These are phyloP conservation scores for Drechslera avenae DNA, from an alignment of 2,329 filamentous ascomycete species.

Conservation along the genomic window DNA sequence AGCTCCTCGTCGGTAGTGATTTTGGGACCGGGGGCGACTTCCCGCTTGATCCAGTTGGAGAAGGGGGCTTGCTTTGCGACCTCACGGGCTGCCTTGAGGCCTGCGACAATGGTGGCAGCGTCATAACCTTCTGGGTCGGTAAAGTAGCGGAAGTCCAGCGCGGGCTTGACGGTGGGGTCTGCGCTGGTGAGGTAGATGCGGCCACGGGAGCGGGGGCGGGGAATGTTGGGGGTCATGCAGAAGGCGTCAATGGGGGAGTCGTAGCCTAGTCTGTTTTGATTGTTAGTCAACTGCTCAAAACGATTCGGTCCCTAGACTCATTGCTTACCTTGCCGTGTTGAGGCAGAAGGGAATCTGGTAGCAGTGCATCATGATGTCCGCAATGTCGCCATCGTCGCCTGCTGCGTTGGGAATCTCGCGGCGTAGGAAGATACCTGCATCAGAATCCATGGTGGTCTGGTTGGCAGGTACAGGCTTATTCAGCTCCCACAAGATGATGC, in stretches of 20 bases:
- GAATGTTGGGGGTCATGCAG: slow-evolving; percentile 93
- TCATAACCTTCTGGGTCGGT: slow-evolving; percentile 86
- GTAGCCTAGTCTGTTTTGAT: slow-evolving; percentile 65
- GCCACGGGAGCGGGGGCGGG: slow-evolving; percentile 77
- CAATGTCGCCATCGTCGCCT: slow-evolving; percentile 72
- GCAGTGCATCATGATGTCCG: slow-evolving; percentile 95
- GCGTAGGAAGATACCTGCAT: slow-evolving; percentile 86
- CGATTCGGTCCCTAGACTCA: not conserved
- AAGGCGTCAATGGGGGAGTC: slow-evolving; percentile 75
- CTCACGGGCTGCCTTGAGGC: slow-evolving; percentile 76
- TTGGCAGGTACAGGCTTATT: slow-evolving; percentile 76
- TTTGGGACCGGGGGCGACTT: slow-evolving; percentile 77
- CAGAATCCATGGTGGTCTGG: slow-evolving; percentile 90
- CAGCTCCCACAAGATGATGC: slow-evolving; percentile 76
- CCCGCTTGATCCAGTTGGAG: slow-evolving; percentile 80
- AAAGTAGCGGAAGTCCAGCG: slow-evolving; percentile 88
- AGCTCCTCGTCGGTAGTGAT: slow-evolving; percentile 79
- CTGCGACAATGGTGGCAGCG: slow-evolving; percentile 77
- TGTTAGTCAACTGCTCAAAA: slow-evolving; percentile 11
- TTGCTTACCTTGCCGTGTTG: slow-evolving; percentile 70
- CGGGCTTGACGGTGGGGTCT: slow-evolving; percentile 77
- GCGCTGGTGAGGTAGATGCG: slow-evolving; percentile 76
- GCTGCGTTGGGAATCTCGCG: slow-evolving; percentile 73
- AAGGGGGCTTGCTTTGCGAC: slow-evolving; percentile 78
- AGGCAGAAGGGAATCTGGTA: slow-evolving; percentile 93